Percentiles rank a stretch among this genome's conserved stretches.
These are phyloP conservation scores for Rhytidiadelphus loreus DNA, from an alignment of 225 moss, liverwort and hornwort genomes.

Conservation along the genomic window DNA sequence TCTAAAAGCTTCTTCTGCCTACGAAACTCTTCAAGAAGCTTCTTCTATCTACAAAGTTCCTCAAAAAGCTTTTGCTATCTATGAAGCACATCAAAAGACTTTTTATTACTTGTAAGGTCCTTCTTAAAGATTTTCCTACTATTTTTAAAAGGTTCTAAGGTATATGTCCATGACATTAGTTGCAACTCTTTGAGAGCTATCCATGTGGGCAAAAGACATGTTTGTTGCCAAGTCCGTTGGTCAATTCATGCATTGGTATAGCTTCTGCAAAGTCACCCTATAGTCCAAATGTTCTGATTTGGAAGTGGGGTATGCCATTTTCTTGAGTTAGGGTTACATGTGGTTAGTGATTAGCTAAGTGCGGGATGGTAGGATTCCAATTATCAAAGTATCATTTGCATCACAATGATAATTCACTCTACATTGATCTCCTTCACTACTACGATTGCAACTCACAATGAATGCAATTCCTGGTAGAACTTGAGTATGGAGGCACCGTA, in stretches of 20 bases:
- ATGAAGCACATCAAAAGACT: too few relatives aligned
- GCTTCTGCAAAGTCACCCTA: neutral
- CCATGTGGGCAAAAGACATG: too few relatives aligned
- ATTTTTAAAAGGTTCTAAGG: too few relatives aligned
- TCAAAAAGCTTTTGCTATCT: too few relatives aligned
- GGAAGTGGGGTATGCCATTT: fast-evolving
- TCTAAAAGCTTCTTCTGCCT: too few relatives aligned
- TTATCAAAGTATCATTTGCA: neutral
- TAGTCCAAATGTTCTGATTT: neutral
- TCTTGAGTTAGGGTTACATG: fast-evolving
- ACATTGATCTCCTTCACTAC: neutral
- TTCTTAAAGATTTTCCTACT: too few relatives aligned
- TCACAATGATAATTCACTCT: neutral
- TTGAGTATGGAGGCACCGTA: fast-evolving
- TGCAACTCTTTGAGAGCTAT: too few relatives aligned
- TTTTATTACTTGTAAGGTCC: too few relatives aligned
- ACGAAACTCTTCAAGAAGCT: too few relatives aligned
- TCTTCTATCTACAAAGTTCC: too few relatives aligned
- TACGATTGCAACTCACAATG: fast-evolving
- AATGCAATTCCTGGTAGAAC: fast-evolving
- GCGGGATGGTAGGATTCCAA: neutral
- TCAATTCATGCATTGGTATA: neutral
- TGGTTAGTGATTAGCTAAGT: neutral
- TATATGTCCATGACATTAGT: too few relatives aligned
- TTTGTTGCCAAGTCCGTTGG: neutral